These are phyloP conservation scores for Gossypium herbaceum DNA, from an alignment of 345 rosid species.

Conservation along the genomic window DNA sequence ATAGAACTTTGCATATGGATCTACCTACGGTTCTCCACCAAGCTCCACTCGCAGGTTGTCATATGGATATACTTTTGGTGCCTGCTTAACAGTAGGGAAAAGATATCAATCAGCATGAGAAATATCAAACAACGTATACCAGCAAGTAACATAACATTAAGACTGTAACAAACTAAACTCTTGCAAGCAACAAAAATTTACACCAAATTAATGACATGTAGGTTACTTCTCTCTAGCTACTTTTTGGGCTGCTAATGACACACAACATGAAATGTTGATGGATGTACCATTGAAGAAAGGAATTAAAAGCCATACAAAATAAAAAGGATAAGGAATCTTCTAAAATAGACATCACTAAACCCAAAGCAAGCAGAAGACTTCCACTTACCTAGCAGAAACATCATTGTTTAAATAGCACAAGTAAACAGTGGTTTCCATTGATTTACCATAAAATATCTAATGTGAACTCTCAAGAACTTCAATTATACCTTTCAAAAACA, in stretches of 20 bases:
- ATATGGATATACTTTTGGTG: conserved; percentile 88
- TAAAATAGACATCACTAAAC: not conserved
- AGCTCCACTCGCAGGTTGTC: conserved; percentile 95
- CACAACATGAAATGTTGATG: not conserved
- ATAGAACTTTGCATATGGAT: conserved; percentile 4
- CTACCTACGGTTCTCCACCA: conserved; percentile 75
- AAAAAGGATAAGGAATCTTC: not conserved
- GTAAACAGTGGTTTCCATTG: not conserved
- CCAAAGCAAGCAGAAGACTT: not conserved
- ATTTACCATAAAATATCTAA: not conserved
- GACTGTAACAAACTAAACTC: not conserved
- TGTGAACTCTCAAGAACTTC: not conserved
- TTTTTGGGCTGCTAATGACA: not conserved
- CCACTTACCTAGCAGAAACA: not conserved
- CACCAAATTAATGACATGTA: not conserved
- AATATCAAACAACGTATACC: not conserved
- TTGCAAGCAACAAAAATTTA: not conserved
- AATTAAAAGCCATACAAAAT: too few relatives aligned
- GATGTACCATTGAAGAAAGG: not conserved
- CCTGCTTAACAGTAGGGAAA: conserved; percentile 37
- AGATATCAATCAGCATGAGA: not conserved
- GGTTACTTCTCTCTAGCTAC: not conserved
- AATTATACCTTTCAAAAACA: too few relatives aligned
- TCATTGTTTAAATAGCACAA: not conserved
- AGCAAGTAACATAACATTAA: not conserved